Base-by-base conservation (phyloP, 495 filamentous ascomycete genomes). In the Cenococcum geophilum region DNA sequence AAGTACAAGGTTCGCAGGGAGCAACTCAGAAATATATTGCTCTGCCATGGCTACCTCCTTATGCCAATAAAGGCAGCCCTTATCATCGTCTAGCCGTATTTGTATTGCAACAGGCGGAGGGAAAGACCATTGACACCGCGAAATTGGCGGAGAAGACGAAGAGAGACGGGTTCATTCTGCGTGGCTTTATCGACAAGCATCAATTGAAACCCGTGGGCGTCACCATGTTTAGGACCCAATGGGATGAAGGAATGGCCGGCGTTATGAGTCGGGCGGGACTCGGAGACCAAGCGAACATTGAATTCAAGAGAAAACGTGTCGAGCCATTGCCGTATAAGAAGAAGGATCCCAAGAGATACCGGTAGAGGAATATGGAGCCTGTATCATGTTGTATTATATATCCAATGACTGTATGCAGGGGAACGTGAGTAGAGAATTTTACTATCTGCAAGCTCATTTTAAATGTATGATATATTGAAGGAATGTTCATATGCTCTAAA, bases 31-130 rank as follows among this genome's bases (percentile, higher is more conserved):
- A 59, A 25, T 47, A 60, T 5, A 65, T 68, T 47, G 78, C 91
- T 48, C 79, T 92, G 1, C 85, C 88, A 3, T 99, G 92, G 88
- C 74, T 91, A 1, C 85, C 93, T 1, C 87, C 93, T 1, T 87
- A 84, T 62, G 87, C 90, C 1, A 89, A 97, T 70, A 95, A 90
- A 77, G 93, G 93, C 51, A 80, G 84, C 16, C 91, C 91, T 1
- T 97, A 97, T 73, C 95, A 97, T 76, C 87, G 93, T 54, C 79
- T 95, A 37, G 81, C 82, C 32, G 70, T 97, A 53, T 89, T 96
- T 73, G 77, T 97, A 51, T 77, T 97, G 35, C 80, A 92, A 75
- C 93, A 99, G 75, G 77, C 80, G 43, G 74, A 82, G 23, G 82
- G 80, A 23, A 64, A 78, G 59, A 74, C 73, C 0, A 65, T 96